phyloP scores from a whole-genome alignment of 495 filamentous ascomycete species.

The Lepraria neglecta region DNA sequence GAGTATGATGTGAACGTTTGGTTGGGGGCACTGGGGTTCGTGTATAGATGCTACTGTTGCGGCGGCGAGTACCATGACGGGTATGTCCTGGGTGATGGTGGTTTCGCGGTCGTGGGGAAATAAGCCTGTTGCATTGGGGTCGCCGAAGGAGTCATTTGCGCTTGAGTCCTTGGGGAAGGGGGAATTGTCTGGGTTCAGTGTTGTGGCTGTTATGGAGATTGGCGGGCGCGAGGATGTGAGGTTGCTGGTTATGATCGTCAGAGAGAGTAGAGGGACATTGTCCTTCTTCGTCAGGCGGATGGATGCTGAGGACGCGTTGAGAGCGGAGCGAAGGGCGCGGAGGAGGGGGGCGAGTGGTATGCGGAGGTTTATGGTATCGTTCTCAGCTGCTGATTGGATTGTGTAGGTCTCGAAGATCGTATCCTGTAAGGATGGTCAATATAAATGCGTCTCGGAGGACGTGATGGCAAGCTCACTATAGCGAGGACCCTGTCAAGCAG shows the following conservation, averaged over 20 bases:
- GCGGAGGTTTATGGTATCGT: slow-evolving; percentile 91
- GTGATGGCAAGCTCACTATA: slow-evolving; percentile 20
- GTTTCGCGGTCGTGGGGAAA: slow-evolving; percentile 62
- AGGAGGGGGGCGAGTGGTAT: slow-evolving; percentile 74
- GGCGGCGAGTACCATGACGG: slow-evolving; percentile 79
- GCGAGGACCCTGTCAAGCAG: slow-evolving; percentile 21
- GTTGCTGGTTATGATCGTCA: slow-evolving; percentile 71
- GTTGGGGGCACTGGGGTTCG: slow-evolving; percentile 83
- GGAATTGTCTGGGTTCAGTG: slow-evolving; percentile 27
- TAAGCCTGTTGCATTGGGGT: slow-evolving; percentile 38
- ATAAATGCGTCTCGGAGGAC: background rate
- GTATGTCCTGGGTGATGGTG: slow-evolving; percentile 89
- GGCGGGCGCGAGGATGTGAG: slow-evolving; percentile 32
- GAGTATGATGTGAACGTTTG: slow-evolving; percentile 88
- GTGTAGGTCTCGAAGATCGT: slow-evolving; percentile 81
- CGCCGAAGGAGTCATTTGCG: slow-evolving; percentile 39
- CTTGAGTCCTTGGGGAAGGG: slow-evolving; percentile 18
- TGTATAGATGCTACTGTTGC: slow-evolving; percentile 75
- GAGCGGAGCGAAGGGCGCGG: slow-evolving; percentile 79
- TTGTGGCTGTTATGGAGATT: slow-evolving; percentile 25
- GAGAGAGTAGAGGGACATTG: slow-evolving; percentile 69
- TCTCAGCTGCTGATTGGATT: slow-evolving; percentile 70
- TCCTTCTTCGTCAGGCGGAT: slow-evolving; percentile 91
- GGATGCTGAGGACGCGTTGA: slow-evolving; percentile 65
- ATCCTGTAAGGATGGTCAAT: slow-evolving; percentile 43